phyloP scores from a whole-genome alignment of 2,329 filamentous ascomycete species.

The Trichoderma atroviride region DNA sequence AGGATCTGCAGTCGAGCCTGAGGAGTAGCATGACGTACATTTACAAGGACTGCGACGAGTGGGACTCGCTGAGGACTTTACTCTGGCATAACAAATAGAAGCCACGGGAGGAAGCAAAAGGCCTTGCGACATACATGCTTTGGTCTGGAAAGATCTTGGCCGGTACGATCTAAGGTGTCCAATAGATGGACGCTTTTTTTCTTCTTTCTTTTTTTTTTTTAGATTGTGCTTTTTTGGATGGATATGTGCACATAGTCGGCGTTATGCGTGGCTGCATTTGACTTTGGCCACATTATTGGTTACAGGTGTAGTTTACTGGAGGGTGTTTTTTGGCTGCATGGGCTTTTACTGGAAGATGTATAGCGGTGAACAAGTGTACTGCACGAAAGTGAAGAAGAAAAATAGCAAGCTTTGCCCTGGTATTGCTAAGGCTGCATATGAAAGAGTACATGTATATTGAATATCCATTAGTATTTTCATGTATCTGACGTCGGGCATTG shows the following conservation, averaged over 20 bases:
- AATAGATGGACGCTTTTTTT: not conserved
- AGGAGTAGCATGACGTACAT: slow-evolving; percentile 97
- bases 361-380: not conserved
- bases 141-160: not conserved
- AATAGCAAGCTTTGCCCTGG: not conserved
- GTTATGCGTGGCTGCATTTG: slow-evolving; percentile 1
- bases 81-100: slow-evolving; percentile 77
- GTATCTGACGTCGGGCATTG: not conserved
- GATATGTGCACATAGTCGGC: not conserved
- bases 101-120: not conserved
- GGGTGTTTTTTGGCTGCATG: slow-evolving; percentile 1
- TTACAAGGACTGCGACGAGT: slow-evolving; percentile 85
- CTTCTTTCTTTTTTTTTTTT: not conserved
- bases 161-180: not conserved
- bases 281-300: not conserved
- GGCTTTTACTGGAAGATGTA: not conserved
- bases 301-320: not conserved
- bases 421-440: not conserved
- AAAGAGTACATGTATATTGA: not conserved
- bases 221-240: slow-evolving; percentile 9
- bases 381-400: not conserved
- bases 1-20: slow-evolving; percentile 87
- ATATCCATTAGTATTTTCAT: not conserved
- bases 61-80: slow-evolving; percentile 84
- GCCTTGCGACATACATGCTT: not conserved